Evolutionary conservation across 2,329 filamentous ascomycete species (phyloP).

Genomic region (Nemania diffusa): DNA sequence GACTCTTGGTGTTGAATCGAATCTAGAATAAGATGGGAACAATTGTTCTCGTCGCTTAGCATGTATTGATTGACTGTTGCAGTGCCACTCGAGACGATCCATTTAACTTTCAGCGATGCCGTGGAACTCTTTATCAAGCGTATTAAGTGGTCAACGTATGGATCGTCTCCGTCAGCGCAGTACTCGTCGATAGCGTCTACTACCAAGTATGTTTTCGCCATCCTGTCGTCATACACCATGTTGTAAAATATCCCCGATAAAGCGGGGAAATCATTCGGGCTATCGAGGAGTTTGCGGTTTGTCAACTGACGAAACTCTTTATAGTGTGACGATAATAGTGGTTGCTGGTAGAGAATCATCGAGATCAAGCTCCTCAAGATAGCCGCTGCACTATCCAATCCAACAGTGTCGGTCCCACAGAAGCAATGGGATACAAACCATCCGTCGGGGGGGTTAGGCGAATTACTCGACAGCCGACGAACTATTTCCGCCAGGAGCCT

Average conservation of each 20-base stretch:
- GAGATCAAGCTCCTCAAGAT: too few relatives aligned
- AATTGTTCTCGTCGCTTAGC: background rate
- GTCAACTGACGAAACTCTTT: background rate
- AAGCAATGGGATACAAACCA: too few relatives aligned
- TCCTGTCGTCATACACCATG: background rate
- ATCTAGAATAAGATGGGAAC: background rate
- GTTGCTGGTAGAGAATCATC: background rate
- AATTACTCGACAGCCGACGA: too few relatives aligned
- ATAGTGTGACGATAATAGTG: background rate
- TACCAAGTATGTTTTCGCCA: background rate
- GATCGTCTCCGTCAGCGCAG: background rate
- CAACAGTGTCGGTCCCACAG: too few relatives aligned
- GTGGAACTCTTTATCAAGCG: background rate
- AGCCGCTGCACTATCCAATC: too few relatives aligned
- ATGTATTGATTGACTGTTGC: background rate
- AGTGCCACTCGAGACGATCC: background rate
- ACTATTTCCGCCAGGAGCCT: too few relatives aligned
- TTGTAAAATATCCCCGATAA: background rate
- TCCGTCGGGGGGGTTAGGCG: too few relatives aligned
- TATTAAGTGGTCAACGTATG: background rate
- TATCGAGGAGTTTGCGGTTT: background rate
- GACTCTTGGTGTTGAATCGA: background rate
- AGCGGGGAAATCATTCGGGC: background rate
- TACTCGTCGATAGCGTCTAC: background rate
- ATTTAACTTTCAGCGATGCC: background rate